A percentile compares a stretch with the other conserved stretches of the same genome.
phyloP scores from a whole-genome alignment of 495 filamentous ascomycete species.

The Chaetomium tenue region DNA sequence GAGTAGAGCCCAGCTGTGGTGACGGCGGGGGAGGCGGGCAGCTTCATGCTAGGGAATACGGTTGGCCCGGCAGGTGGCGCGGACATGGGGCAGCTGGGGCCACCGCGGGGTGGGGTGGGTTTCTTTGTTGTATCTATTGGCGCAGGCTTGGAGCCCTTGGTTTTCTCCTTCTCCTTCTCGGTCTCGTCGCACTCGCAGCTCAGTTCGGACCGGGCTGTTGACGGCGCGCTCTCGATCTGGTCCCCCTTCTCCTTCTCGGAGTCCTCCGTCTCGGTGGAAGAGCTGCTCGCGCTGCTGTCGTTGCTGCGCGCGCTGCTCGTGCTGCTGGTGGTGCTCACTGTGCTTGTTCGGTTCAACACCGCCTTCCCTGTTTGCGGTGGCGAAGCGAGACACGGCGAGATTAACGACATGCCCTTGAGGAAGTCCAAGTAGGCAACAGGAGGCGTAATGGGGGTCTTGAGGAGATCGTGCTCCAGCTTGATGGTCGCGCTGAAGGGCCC shows the following conservation, averaged over 20 bases:
- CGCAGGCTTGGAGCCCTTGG: conserved; percentile 28
- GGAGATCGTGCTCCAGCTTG: conserved; percentile 39
- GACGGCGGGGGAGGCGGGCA: conserved; percentile 60
- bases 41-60: conserved; percentile 52
- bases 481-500: conserved; percentile 35
- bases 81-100: conserved; percentile 52
- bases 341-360: conserved; percentile 39
- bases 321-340: conserved; percentile 34
- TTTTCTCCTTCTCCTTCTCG: conserved; percentile 30
- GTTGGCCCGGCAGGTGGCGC: conserved; percentile 53
- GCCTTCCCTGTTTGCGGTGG: conserved; percentile 43
- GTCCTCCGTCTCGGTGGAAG: conserved; percentile 36
- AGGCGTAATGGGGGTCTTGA: conserved; percentile 84
- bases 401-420: conserved; percentile 65
- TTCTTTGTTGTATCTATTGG: conserved; percentile 35
- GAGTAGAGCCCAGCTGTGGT: conserved; percentile 47
- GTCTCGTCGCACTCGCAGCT: conserved; percentile 52
- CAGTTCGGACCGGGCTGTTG: conserved; percentile 55
- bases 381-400: conserved; percentile 58
- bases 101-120: conserved; percentile 46
- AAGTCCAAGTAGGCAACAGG: conserved; percentile 90
- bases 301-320: conserved; percentile 31
- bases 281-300: conserved; percentile 33
- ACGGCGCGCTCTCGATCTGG: conserved; percentile 48
- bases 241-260: conserved; percentile 40